Evolutionary conservation across 179 eudicot genomes (phyloP).

Genomic region (Beta macrorhiza): DNA sequence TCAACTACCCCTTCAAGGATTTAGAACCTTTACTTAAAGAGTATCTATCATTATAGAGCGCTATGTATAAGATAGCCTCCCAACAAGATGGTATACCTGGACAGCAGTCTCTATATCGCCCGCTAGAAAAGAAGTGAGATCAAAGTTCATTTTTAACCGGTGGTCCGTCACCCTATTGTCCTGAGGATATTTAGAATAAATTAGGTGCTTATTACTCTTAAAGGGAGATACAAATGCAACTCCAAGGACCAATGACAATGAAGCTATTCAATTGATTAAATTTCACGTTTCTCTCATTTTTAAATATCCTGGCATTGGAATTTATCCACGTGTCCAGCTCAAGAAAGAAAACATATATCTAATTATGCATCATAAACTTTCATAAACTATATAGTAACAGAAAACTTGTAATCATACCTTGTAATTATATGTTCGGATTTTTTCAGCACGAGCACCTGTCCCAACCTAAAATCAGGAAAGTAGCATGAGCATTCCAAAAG

Average conservation of each 20-base stretch:
- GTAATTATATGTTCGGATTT: slow-evolving; percentile 90
- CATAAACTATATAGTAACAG: not conserved
- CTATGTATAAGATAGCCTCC: not conserved
- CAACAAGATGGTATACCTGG: slow-evolving; percentile 52
- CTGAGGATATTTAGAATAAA: slow-evolving; percentile 32
- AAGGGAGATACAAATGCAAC: slow-evolving; percentile 9
- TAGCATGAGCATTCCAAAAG: slow-evolving; percentile 15
- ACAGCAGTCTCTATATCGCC: slow-evolving; percentile 89
- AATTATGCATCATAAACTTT: not conserved
- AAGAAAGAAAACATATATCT: no score
- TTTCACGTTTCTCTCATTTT: slow-evolving; percentile 6
- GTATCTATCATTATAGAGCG: no score
- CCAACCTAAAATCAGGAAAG: slow-evolving; percentile 66
- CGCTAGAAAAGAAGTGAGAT: slow-evolving; percentile 72
- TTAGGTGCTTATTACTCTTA: not conserved
- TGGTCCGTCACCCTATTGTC: slow-evolving; percentile 97
- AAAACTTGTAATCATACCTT: slow-evolving; percentile 49
- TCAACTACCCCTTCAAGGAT: not conserved
- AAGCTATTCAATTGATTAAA: not conserved
- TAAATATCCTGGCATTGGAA: not conserved
- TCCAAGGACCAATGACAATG: not conserved
- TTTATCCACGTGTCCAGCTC: not conserved
- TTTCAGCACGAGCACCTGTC: slow-evolving; percentile 92
- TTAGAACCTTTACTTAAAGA: no score
- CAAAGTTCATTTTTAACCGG: slow-evolving; percentile 90